These are phyloP conservation scores for Blastobotrys apis DNA, from an alignment of 1,139 yeast genomes.

Conservation along the genomic window DNA sequence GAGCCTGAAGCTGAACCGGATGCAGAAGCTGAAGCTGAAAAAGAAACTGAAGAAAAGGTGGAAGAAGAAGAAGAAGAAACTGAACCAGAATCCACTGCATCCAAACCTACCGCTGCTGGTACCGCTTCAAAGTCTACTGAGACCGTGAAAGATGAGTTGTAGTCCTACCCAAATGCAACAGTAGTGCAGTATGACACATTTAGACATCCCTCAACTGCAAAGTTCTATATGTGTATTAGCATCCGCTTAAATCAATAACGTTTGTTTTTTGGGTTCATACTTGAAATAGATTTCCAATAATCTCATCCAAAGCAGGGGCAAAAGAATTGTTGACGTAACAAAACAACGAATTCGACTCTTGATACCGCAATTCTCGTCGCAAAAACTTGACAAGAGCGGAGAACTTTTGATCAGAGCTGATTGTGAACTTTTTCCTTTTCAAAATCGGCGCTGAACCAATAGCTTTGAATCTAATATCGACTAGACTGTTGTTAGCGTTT, in stretches of 20 bases:
- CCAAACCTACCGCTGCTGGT: too few species aligned
- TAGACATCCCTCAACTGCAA: slow-evolving; percentile 35
- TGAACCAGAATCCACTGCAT: too few species aligned
- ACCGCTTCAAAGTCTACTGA: too few species aligned
- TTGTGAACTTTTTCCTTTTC: slow-evolving; percentile 34
- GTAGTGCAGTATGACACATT: slow-evolving; percentile 38
- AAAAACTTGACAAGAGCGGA: slow-evolving; percentile 36
- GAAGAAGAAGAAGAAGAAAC: too few species aligned
- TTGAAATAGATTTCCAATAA: slow-evolving; percentile 31
- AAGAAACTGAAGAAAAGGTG: too few species aligned
- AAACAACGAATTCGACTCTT: slow-evolving; percentile 33
- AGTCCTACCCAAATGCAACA: slow-evolving; percentile 38
- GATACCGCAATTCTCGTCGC: slow-evolving; percentile 33
- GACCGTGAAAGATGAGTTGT: slow-evolving; percentile 1
- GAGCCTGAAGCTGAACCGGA: too few species aligned
- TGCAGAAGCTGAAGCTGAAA: too few species aligned
- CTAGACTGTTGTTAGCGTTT: slow-evolving; percentile 8
- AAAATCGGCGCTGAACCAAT: slow-evolving; percentile 41
- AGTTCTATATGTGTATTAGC: slow-evolving; percentile 21
- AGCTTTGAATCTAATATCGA: slow-evolving; percentile 33
- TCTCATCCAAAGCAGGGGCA: slow-evolving; percentile 40
- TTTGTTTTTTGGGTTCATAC: slow-evolving; percentile 13
- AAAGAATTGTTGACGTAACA: slow-evolving; percentile 39
- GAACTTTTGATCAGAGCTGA: slow-evolving; percentile 36
- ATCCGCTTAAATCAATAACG: neutral